These are phyloP conservation scores for Globisporangium paddicum DNA, from an alignment of 352 stramenopile species.

Conservation along the genomic window DNA sequence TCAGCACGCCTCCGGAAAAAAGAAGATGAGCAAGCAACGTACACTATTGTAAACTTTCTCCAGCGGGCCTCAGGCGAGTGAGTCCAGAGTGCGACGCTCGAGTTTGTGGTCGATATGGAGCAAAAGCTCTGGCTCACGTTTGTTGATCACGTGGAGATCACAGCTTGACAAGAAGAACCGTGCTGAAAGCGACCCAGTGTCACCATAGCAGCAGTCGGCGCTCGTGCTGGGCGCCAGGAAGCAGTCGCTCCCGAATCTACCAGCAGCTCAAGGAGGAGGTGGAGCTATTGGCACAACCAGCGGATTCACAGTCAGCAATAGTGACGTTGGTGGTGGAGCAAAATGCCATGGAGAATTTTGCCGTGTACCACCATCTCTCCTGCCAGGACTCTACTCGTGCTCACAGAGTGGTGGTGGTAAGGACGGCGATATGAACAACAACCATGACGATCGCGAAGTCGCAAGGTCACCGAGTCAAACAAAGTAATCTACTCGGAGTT, in stretches of 20 bases:
- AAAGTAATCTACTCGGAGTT: too few relatives aligned
- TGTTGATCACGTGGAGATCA: slow-evolving; percentile 15
- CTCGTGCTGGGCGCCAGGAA: neutral
- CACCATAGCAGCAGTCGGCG: neutral
- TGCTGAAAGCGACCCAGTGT: neutral
- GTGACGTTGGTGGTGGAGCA: neutral
- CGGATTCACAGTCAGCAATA: neutral
- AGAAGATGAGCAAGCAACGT: slow-evolving; percentile 21
- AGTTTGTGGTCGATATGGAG: slow-evolving; percentile 32
- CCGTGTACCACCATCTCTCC: slow-evolving; percentile 17
- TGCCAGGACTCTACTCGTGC: slow-evolving; percentile 31
- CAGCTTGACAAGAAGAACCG: neutral
- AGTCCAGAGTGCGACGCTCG: slow-evolving; percentile 19
- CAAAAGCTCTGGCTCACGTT: slow-evolving; percentile 39
- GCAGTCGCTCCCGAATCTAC: slow-evolving; percentile 46
- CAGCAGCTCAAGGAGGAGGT: neutral
- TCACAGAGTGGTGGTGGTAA: neutral
- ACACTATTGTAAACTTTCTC: slow-evolving; percentile 24
- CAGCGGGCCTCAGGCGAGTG: slow-evolving; percentile 9
- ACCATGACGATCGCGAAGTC: neutral
- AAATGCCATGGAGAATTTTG: slow-evolving; percentile 78
- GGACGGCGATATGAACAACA: neutral
- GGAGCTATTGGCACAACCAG: slow-evolving; percentile 1
- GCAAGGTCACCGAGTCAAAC: too few relatives aligned
- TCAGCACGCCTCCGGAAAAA: slow-evolving; percentile 20